Evolutionary conservation across 2,329 filamentous ascomycete genomes (phyloP).

Genomic region (Beauveria sp.): DNA sequence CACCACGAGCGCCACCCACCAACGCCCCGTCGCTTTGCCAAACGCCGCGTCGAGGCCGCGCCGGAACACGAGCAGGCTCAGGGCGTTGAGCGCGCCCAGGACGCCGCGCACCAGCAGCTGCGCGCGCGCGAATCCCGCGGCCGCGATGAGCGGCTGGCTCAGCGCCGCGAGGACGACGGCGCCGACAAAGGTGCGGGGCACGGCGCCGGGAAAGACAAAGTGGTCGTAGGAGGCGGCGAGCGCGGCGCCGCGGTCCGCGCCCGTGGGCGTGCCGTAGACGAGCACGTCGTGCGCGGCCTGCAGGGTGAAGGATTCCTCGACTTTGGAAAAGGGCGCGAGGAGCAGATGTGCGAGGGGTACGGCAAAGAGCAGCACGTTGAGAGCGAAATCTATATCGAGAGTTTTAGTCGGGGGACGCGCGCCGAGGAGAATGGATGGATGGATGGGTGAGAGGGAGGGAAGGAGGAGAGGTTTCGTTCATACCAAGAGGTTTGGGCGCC

Average conservation of each 20-base stretch:
- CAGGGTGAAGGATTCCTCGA: conserved; percentile 97
- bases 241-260: conserved; percentile 39
- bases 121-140: conserved; percentile 48
- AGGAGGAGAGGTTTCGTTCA: not conserved
- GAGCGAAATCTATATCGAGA: conserved; percentile 16
- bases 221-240: conserved; percentile 73
- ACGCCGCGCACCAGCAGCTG: conserved; percentile 64
- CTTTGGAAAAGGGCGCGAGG: conserved; percentile 84
- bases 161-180: conserved; percentile 67
- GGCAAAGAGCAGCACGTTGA: conserved; percentile 33
- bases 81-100: conserved; percentile 69
- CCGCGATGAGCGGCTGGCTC: conserved; percentile 56
- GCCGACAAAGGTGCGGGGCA: conserved; percentile 85
- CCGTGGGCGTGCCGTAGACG: conserved; percentile 64
- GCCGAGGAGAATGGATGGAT: not conserved
- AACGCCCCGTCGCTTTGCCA: conserved; percentile 60
- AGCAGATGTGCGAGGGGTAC: conserved; percentile 63
- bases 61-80: conserved; percentile 59
- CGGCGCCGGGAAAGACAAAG: conserved; percentile 80
- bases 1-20: conserved; percentile 72
- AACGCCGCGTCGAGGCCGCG: conserved; percentile 57
- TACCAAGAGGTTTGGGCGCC: conserved; percentile 13
- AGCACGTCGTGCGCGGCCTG: conserved; percentile 90
- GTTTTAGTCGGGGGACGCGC: not conserved
- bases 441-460: not conserved